phyloP scores from a whole-genome alignment of 2,329 filamentous ascomycete species.

The Hymenoscyphus repandus region DNA sequence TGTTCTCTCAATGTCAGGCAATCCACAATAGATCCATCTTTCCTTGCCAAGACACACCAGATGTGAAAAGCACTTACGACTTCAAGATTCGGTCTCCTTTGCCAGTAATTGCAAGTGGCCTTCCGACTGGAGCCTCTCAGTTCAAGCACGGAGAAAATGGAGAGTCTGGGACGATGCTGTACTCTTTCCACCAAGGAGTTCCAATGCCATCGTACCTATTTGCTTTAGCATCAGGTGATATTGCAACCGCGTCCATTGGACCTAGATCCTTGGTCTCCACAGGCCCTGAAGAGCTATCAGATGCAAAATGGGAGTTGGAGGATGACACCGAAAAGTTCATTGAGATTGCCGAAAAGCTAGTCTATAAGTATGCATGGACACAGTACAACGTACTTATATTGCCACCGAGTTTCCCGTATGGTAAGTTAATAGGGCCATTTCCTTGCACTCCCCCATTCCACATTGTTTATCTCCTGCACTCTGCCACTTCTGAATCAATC shows the following conservation, averaged over 20 bases:
- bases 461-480: no score
- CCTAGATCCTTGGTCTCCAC: slow-evolving; percentile 80
- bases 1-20: slow-evolving; percentile 97
- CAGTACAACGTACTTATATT: slow-evolving; percentile 91
- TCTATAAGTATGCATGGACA: slow-evolving; percentile 90
- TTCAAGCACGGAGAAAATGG: slow-evolving; percentile 49
- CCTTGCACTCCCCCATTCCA: no score
- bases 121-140: slow-evolving; percentile 50
- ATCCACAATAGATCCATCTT: slow-evolving; percentile 93
- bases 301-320: slow-evolving; percentile 87
- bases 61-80: slow-evolving; percentile 91
- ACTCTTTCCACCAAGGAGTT: slow-evolving; percentile 83
- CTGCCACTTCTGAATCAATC: no score
- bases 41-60: slow-evolving; percentile 95
- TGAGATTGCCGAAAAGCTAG: slow-evolving; percentile 71
- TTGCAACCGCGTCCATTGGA: slow-evolving; percentile 80
- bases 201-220: slow-evolving; percentile 95
- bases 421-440: no score
- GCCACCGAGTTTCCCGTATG: slow-evolving; percentile 85
- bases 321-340: slow-evolving; percentile 89
- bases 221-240: slow-evolving; percentile 82
- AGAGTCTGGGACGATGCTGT: slow-evolving; percentile 51
- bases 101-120: slow-evolving; percentile 86
- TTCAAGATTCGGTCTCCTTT: slow-evolving; percentile 84
- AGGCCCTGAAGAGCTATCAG: slow-evolving; percentile 79